These are phyloP conservation scores for Pestalotiopsis sp. DNA, from an alignment of 2,329 filamentous ascomycete genomes.

Conservation along the genomic window DNA sequence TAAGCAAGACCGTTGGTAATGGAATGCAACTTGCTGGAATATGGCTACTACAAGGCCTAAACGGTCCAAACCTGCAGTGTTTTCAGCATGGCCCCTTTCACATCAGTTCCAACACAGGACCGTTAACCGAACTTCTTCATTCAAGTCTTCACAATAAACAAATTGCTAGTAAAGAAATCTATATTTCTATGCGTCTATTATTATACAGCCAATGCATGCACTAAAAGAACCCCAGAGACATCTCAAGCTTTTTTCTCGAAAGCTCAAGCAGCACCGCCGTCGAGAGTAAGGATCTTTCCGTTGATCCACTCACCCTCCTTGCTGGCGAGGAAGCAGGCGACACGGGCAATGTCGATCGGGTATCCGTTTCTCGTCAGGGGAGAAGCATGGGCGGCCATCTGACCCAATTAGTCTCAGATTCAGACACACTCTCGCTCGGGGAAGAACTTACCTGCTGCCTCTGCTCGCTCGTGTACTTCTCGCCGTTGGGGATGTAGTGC, in stretches of 20 bases:
- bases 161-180: no score
- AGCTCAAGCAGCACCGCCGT: slow-evolving; percentile 27
- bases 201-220: background rate
- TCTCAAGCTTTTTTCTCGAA: no score
- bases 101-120: no score
- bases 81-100: no score
- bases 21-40: no score
- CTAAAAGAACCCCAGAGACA: background rate
- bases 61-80: no score
- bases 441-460: slow-evolving; percentile 19
- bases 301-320: slow-evolving; percentile 40
- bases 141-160: no score
- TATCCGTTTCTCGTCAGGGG: slow-evolving; percentile 33
- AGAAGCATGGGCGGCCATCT: slow-evolving; percentile 39
- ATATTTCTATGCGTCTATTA: background rate
- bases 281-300: slow-evolving; percentile 38
- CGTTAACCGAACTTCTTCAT: no score
- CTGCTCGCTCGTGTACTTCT: slow-evolving; percentile 24
- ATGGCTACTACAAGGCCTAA: no score
- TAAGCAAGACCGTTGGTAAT: no score
- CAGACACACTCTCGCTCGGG: background rate
- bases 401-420: slow-evolving; percentile 17
- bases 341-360: slow-evolving; percentile 34
- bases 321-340: slow-evolving; percentile 34
- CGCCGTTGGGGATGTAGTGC: slow-evolving; percentile 42